Evolutionary conservation across 1,284 basidiomycete genomes (phyloP), one percentile per base, ranked within the genome.

Genomic region (Meira nashicola): DNA sequence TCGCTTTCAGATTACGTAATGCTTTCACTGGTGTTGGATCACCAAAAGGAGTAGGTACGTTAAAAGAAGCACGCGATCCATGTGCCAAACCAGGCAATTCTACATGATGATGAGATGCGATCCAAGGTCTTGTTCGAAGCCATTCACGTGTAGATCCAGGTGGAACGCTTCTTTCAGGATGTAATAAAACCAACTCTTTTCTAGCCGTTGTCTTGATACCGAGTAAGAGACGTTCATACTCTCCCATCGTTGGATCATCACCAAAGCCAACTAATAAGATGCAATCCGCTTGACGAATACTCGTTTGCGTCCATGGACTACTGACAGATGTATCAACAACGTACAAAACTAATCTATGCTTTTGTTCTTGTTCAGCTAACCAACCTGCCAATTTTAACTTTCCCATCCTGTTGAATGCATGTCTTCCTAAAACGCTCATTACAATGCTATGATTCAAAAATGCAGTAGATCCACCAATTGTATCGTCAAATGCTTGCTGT

Each of bases 181-280:
- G 94, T 10, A 99, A 82, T 9, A 99, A 82, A 3, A 99, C 87
- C 33, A 99, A 85, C 79, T 99, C 94, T 79, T 98, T 98, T 63
- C 95, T 82, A 15, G 95, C 94, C 0, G 93, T 98, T 1, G 92
- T 97, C 82, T 98, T 98, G 85, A 91, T 87, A 6, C 92, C 84
- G 49, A 98, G 80, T 8, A 83, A 67, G 11, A 98, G 81, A 54
- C 93, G 86, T 79, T 98, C 94, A 74, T 91, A 94, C 81, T 96
- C 92, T 23, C 92, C 92, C 17, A 91, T 82, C 19, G 79, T 73
- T 0, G 90, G 89, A 78, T 96, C 92, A 66, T 94, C 90, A 11
- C 80, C 82, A 52, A 79, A 76, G n/a, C 92, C 92, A 39, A 98
- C 88, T 19, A 98, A 86, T 83, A 99, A 87, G 17, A 98, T 89